Base-by-base conservation (phyloP, 192 early-diverging fungal genomes). In the Coemansia sp. region DNA sequence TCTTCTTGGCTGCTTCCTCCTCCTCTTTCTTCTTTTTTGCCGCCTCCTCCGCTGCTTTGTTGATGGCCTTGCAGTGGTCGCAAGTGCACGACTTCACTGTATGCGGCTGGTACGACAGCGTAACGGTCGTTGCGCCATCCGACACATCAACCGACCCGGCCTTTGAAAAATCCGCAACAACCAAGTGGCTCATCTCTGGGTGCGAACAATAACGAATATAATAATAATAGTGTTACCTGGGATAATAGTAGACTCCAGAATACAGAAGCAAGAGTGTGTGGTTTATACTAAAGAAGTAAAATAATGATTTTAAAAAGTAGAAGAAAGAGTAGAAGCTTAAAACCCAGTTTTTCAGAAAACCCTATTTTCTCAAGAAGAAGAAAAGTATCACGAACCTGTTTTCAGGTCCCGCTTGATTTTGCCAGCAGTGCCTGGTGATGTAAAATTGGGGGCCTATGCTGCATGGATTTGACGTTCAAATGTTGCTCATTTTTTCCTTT, bases 51-150 rank as follows among this genome's bases (percentile, higher is more conserved):
- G 69, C 69, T 49, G 55, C 49, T 43, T 69, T 69, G 7, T 43
- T 45, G 19, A 62, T 51, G 20, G 5, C 10, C 49, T 54, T 39
- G 51, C 63, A 65, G 38, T 17, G 13, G 16, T 54, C 51, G 53
- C 64, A 65, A 12, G 44, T 49, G 51, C 64, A 65, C 8, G 32
- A 22, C 53, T 14, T 49, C 20, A 82, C 65, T 0, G 48, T 25
- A 14, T 82, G 79, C 12, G 79, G 74, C 7, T 55, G 60, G 41
- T 76, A 74, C 11, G 68, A 64, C 19, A 82, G 64, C 1, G 79
- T 74, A 17, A 69, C 48, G 3, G 74, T 76, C 4, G 46, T 63
- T 19, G 43, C 61, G 25, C 66, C 71, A 59, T 76, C 56, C 49
- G 60, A 51, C n/a, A 82, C 22, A 56, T 76, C 71, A 14, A 73